Evolutionary conservation across 257 asterid species (phyloP).

Genomic region (Penstemon davidsonii): DNA sequence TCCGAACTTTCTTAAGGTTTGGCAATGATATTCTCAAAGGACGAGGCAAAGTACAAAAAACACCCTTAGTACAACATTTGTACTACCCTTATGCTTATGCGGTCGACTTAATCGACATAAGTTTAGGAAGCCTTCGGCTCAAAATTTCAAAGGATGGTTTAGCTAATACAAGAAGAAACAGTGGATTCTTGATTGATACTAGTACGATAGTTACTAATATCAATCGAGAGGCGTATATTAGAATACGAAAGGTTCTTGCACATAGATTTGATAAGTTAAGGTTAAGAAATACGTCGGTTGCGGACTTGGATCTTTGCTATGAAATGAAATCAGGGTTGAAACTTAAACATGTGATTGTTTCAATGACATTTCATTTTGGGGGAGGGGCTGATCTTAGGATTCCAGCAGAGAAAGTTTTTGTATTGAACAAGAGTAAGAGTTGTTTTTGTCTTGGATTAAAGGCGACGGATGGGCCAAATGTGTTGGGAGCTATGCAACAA

Average conservation of each 20-base stretch:
- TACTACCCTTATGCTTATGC: constrained; percentile 5
- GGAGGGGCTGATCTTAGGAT: constrained; percentile 2
- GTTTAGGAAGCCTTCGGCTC: neutral
- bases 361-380: constrained; percentile 4
- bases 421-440: neutral
- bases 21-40: constrained; percentile 1
- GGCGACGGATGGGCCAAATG: neutral
- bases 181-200: neutral
- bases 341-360: neutral
- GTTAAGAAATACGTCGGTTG: neutral
- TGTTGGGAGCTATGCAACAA: constrained; percentile 7
- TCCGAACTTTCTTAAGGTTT: neutral
- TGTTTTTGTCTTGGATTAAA: neutral
- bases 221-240: neutral
- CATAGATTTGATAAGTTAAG: constrained; percentile 4
- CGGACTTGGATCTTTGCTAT: constrained; percentile 2
- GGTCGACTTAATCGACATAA: neutral
- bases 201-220: neutral
- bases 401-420: neutral
- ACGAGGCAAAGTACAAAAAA: neutral
- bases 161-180: neutral
- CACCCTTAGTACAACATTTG: neutral
- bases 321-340: neutral
- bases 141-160: neutral
- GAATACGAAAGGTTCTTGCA: neutral